These are phyloP conservation scores for Auxenochlorella pyrenoidosa DNA, from an alignment of 139 green algal species.

Conservation along the genomic window DNA sequence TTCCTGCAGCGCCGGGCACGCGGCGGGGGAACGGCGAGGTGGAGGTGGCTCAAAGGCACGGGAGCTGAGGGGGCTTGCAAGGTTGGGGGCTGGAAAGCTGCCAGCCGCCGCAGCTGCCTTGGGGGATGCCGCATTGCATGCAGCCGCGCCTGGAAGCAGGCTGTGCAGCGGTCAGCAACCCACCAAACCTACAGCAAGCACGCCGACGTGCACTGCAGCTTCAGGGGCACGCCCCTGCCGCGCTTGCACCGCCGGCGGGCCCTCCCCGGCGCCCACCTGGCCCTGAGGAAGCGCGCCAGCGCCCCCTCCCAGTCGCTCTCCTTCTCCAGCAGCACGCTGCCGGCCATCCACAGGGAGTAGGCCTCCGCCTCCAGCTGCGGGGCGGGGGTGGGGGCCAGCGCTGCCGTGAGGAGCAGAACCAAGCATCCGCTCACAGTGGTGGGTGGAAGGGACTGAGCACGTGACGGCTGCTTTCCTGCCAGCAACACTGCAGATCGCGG, in stretches of 20 bases:
- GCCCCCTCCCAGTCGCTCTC: conserved; percentile 82
- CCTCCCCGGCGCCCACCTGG: conserved; percentile 63
- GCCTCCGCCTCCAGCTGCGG: conserved; percentile 85
- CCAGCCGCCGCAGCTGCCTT: too few relatives aligned
- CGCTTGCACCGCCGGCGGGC: too few relatives aligned
- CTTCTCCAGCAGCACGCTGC: conserved; percentile 81
- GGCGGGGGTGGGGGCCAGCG: too few relatives aligned
- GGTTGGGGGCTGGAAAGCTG: too few relatives aligned
- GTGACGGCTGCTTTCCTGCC: not conserved
- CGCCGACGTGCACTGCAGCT: not conserved
- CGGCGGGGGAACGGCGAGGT: not conserved
- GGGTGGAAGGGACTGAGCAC: too few relatives aligned
- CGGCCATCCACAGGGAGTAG: conserved; percentile 81
- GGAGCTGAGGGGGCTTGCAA: too few relatives aligned
- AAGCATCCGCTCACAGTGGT: too few relatives aligned
- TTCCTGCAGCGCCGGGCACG: conserved; percentile 51
- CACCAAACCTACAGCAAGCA: not conserved
- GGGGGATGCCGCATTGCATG: too few relatives aligned
- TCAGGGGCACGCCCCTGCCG: too few relatives aligned
- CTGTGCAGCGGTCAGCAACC: too few relatives aligned
- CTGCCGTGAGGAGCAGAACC: not conserved
- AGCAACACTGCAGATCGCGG: too few relatives aligned
- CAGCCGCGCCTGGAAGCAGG: too few relatives aligned
- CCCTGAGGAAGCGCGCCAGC: conserved; percentile 70
- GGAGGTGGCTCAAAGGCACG: not conserved